Base-by-base conservation (phyloP, 805 yeast genomes). In the Candida tibetensis region DNA sequence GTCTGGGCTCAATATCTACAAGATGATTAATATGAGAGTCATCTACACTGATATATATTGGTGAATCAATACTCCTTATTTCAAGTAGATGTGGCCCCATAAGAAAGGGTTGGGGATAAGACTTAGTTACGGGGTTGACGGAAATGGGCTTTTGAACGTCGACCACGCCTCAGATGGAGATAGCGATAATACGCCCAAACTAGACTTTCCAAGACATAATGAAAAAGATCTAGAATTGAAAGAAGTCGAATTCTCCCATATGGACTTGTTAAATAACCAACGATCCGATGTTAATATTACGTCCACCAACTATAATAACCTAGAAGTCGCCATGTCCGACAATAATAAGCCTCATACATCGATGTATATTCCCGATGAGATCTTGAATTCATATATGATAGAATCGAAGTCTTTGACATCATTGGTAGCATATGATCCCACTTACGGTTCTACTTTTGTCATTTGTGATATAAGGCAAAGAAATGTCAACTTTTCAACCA, bases 351-450 rank as follows among this genome's bases (percentile, higher is more conserved):
- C 25, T 10, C 7, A 21, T 10, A 21, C 25, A 7, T 32, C 14
- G 21, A 34, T 47, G 18, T 60, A 49, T 42, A 47, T 60, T 10
- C 66, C 66, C 2, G 37, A 39, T 17, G 49, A 49, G 3, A 43
- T 60, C 5, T 41, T 59, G 17, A 40, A 46, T 21, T 43, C 55
- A 8, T 43, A 43, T 21, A 43, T 49, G 28, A 49, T 46, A 17
- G 64, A 60, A 42, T 55, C 68, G 8, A 44, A 46, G 21, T 37
- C 55, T 0, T 46, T 62, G 10, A 43, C 51, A 3, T 55, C 64
- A 6, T 33, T 45, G 2, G 34, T 48, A 17, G 52, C 64, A 5
- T 59, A 56, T 42, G 72, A 68, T 45, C 72, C 74, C 4, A 58
- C 67, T 1, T 51, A 42, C 32, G 69, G 69, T 0, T 34, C 48